A percentile compares a stretch with the other conserved stretches of the same genome.
Evolutionary conservation across 495 filamentous ascomycete genomes (phyloP).

Genomic region (Penicillium tannophilum): DNA sequence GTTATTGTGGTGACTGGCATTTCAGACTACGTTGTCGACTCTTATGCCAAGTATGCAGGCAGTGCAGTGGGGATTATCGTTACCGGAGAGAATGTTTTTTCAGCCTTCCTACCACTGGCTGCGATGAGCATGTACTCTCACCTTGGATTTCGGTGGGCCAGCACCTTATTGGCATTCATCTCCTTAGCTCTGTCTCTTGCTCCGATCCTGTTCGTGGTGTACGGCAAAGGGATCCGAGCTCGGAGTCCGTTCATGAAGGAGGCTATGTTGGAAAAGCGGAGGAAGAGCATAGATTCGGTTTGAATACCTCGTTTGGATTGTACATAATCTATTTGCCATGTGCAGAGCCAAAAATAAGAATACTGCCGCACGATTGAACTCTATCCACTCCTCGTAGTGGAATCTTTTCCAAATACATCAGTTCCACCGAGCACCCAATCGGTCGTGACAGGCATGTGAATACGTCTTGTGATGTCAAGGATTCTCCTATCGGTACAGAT

Average conservation of each 20-base stretch:
- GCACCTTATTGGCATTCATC: constrained; percentile 42
- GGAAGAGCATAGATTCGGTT: constrained; percentile 29
- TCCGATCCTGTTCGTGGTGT: constrained; percentile 35
- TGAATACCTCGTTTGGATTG: constrained; percentile 7
- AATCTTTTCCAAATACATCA: background rate
- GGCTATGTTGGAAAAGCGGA: constrained; percentile 30
- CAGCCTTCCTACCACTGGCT: constrained; percentile 42
- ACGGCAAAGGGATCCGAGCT: constrained; percentile 31
- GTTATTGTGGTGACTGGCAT: constrained; percentile 34
- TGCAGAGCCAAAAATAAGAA: background rate
- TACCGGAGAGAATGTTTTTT: constrained; percentile 41
- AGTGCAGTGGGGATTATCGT: constrained; percentile 40
- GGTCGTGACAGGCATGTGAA: background rate
- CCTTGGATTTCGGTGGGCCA: constrained; percentile 49
- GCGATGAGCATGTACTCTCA: constrained; percentile 43
- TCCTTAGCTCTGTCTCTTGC: constrained; percentile 33
- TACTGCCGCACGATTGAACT: constrained; percentile 8
- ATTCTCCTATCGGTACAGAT: background rate
- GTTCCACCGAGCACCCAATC: background rate
- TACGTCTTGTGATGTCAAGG: background rate
- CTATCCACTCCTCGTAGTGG: background rate
- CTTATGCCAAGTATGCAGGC: constrained; percentile 36
- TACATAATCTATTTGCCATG: constrained; percentile 8
- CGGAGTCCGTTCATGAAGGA: constrained; percentile 43
- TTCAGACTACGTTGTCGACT: constrained; percentile 37